These are phyloP conservation scores for Curvularia lunata DNA, from an alignment of 2,329 filamentous ascomycete species.

Conservation along the genomic window DNA sequence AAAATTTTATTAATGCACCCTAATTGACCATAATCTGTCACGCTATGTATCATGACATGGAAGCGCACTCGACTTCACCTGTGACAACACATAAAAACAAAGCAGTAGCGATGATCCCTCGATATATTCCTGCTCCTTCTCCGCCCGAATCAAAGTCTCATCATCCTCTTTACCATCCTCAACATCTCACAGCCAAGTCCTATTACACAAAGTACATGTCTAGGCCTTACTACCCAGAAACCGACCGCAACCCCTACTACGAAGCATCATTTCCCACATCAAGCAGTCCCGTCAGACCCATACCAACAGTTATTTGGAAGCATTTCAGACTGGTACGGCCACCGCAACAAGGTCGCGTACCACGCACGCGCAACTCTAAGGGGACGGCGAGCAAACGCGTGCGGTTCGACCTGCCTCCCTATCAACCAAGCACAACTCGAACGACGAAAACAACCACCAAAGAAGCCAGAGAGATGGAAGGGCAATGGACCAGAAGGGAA, in stretches of 20 bases:
- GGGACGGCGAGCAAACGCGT: slow-evolving; percentile 12
- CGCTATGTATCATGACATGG: no score
- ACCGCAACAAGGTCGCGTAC: neutral
- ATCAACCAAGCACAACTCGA: neutral
- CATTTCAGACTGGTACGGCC: neutral
- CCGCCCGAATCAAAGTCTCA: neutral
- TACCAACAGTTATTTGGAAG: slow-evolving; percentile 1
- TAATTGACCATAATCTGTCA: neutral
- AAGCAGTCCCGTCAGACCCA: neutral
- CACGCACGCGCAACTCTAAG: slow-evolving; percentile 3
- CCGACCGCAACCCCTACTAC: slow-evolving; percentile 7
- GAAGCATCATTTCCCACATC: neutral
- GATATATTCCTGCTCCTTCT: slow-evolving; percentile 5
- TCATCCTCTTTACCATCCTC: slow-evolving; percentile 2
- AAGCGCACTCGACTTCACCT: neutral
- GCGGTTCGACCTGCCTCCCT: slow-evolving; percentile 7
- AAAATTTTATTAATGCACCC: neutral
- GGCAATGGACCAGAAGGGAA: neutral
- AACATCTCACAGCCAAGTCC: neutral
- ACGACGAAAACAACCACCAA: neutral
- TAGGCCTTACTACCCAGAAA: slow-evolving; percentile 3
- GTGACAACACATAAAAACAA: neutral
- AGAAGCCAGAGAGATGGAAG: neutral
- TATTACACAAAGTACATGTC: slow-evolving; percentile 9
- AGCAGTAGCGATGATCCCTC: slow-evolving; percentile 11